Percentiles rank a stretch among this genome's conserved stretches.
phyloP scores from a whole-genome alignment of 345 rosid species.

The Salix dunnii region DNA sequence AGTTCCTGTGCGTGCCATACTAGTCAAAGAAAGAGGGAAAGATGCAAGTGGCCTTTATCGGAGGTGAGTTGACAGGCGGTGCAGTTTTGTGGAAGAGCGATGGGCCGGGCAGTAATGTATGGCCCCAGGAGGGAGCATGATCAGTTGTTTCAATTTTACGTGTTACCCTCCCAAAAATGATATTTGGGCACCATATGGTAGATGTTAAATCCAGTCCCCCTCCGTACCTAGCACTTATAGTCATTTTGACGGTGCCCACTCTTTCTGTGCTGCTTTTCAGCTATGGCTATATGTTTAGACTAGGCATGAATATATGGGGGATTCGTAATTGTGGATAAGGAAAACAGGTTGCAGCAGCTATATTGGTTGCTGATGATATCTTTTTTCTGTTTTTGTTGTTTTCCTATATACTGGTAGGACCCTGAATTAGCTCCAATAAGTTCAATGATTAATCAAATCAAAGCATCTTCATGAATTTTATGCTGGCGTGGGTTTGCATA shows the following conservation, averaged over 20 bases:
- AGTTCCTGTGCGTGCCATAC: not conserved
- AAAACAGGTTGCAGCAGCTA: conserved; percentile 6
- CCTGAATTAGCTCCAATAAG: conserved; percentile 9
- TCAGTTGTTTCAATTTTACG: conserved; percentile 10
- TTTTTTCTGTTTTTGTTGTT: not conserved
- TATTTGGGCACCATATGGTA: conserved; percentile 13
- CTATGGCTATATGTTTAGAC: conserved; percentile 17
- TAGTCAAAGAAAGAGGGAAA: not conserved
- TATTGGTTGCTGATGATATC: conserved; percentile 7
- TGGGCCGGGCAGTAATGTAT: conserved; percentile 19
- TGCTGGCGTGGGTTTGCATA: conserved; percentile 1
- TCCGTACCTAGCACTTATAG: conserved; percentile 32
- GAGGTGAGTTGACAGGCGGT: conserved; percentile 27
- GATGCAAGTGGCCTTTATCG: not conserved
- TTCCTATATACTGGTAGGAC: not conserved
- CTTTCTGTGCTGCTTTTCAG: conserved; percentile 14
- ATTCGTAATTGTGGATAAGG: conserved; percentile 8
- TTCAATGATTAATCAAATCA: conserved; percentile 32
- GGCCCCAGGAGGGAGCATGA: conserved; percentile 24
- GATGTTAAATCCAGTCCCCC: conserved; percentile 39
- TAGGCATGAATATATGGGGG: conserved; percentile 5
- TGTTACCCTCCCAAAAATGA: conserved; percentile 3
- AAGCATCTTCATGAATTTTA: conserved; percentile 8
- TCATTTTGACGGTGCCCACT: conserved; percentile 25
- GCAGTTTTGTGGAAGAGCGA: conserved; percentile 19